Conservation (phyloP, 495 filamentous ascomycete species). For the Aspergillus affinis region DNA sequence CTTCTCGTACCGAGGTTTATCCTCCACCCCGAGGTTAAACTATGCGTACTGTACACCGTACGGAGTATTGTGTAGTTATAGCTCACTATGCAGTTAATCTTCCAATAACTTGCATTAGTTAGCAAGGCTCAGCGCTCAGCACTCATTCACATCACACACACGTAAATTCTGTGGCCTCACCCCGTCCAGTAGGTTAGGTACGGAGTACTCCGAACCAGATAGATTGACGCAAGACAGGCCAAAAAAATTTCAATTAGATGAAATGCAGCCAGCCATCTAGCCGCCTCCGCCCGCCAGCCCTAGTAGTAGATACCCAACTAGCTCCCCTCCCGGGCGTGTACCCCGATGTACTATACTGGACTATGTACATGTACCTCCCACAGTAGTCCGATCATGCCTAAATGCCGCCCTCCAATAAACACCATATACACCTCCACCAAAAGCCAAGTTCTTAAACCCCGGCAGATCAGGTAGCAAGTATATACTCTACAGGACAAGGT, state of each 20-base stretch:
- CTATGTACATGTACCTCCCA: no score
- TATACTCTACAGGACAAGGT: no score
- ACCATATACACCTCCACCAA: no score
- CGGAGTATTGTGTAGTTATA: no score
- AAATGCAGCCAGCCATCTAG: background rate
- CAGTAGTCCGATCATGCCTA: background rate
- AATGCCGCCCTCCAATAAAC: background rate
- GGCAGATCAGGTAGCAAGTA: no score
- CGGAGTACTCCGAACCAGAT: background rate
- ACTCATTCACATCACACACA: background rate
- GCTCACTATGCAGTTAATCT: background rate
- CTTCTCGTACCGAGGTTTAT: background rate
- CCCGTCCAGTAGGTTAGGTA: background rate
- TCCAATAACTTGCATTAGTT: background rate
- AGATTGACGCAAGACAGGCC: background rate
- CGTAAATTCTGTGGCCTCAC: background rate
- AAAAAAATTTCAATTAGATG: background rate
- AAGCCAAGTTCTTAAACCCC: no score
- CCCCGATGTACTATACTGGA: background rate
- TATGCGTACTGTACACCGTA: no score
- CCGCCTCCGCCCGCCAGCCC: background rate
- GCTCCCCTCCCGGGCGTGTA: background rate
- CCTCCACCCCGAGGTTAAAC: no score
- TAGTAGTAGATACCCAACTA: background rate
- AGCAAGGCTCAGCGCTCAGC: background rate